Percentiles rank a stretch among this genome's conserved stretches.
Evolutionary conservation across 1,284 basidiomycete species (phyloP).

Genomic region (Apiotrichum porosum): DNA sequence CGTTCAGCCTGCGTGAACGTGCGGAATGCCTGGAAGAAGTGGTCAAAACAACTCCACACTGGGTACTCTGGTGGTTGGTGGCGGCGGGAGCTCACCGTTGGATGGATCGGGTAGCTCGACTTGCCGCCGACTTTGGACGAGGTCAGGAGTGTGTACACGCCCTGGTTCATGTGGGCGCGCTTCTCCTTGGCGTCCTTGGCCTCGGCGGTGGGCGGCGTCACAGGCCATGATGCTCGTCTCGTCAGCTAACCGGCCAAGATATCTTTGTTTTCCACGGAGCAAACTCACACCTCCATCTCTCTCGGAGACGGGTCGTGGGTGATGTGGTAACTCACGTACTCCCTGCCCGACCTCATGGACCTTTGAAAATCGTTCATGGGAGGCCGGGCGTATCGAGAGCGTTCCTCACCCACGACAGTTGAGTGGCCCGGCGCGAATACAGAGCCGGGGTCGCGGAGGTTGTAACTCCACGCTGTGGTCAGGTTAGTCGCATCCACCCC

Average conservation of each 20-base stretch:
- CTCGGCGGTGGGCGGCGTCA: neutral
- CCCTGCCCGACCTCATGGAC: constrained; percentile 1
- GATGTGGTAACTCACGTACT: constrained; percentile 16
- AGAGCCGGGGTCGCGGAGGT: too few relatives aligned
- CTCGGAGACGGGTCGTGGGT: constrained; percentile 7
- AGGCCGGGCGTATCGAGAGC: constrained; percentile 7
- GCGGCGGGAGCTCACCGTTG: constrained; percentile 14
- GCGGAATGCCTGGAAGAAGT: constrained; percentile 9
- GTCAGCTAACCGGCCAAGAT: too few relatives aligned
- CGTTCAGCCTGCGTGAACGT: constrained; percentile 26
- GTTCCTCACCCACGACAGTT: too few relatives aligned
- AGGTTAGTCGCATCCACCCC: too few relatives aligned
- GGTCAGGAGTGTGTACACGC: constrained; percentile 18
- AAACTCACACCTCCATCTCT: constrained; percentile 15
- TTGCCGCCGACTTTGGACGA: constrained; percentile 13
- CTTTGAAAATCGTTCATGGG: constrained; percentile 19
- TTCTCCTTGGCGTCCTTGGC: neutral
- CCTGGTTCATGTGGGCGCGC: neutral
- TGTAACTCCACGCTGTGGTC: too few relatives aligned
- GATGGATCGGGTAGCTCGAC: constrained; percentile 18
- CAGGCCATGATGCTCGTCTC: too few relatives aligned
- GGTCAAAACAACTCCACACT: too few relatives aligned
- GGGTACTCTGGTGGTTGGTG: constrained; percentile 15
- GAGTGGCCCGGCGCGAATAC: too few relatives aligned
- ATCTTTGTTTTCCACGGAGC: too few relatives aligned